Evolutionary conservation across 2,329 filamentous ascomycete genomes (phyloP), one percentile per base, ranked within the genome.

Genomic region (Emergomyces africanus): DNA sequence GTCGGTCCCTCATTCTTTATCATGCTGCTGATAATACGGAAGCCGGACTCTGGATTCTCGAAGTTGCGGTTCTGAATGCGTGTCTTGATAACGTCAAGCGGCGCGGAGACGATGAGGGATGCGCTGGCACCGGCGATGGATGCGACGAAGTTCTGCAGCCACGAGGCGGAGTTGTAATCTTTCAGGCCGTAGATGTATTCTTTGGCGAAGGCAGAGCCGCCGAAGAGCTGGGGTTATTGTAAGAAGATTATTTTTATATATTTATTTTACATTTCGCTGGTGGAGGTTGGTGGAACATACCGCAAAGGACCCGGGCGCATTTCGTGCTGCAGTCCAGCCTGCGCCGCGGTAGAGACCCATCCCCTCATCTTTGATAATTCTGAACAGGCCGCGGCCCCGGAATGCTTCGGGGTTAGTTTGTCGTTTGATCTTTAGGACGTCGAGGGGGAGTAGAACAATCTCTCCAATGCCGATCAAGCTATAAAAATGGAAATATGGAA

Each of bases 351-450:
- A 99, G 57, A 99, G 78, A 55, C 90, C 90, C 69, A 97, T 95
- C 41, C 94, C 94, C 75, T 99, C 94, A 71, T 99, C 94, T 61
- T 83, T 82, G 62, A 99, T 82, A 65, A 99, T 97, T 76, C 82
- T 87, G 71, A 97, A 78, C 61, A 99, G 81, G 63, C 94, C 94
- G 69, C 94, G 88, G 67, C 92, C 92, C 66, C 90, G 85, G 85
- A 99, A 99, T 41, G 94, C 91, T 71, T 97, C 94, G 46, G 94
- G 94, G 81, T 99, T 99, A 66, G 94, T 99, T 79, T 99, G 94
- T 69, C 94, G 86, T 83, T 99, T 99, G 79, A 99, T 99, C 83
- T 99, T 99, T 64, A 99, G 83, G 44, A 99, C 92, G 68, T 99
- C 94, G 62, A 99, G 84, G 48, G 94, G 94, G 46, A 99, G 83